These are phyloP conservation scores for Acacia acuminata DNA, from an alignment of 306 rosid species.

Conservation along the genomic window DNA sequence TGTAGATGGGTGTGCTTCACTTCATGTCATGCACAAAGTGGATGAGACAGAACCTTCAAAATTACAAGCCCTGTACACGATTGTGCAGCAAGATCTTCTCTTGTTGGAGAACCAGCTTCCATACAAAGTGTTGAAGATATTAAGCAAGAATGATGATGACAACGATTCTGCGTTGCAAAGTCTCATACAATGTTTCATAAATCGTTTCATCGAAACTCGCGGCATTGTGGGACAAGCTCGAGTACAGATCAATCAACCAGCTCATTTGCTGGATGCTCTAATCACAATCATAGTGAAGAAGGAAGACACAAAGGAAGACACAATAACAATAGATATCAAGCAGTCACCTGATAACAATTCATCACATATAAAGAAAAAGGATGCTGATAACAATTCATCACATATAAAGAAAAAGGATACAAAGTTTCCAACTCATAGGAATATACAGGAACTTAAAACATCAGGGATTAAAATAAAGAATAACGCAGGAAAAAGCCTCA, in stretches of 20 bases:
- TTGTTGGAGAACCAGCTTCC: not conserved
- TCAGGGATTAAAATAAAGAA: not conserved
- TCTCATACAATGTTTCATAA: not conserved
- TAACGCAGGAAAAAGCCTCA: not conserved
- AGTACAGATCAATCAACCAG: too few relatives aligned
- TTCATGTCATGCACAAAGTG: constrained; percentile 1
- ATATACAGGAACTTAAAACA: not conserved
- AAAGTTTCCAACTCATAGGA: not conserved
- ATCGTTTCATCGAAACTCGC: not conserved
- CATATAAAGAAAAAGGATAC: too few relatives aligned
- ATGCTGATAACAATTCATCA: too few relatives aligned
- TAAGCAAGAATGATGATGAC: not conserved
- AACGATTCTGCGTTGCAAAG: not conserved
- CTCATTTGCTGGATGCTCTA: not conserved
- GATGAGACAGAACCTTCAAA: not conserved
- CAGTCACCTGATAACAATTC: too few relatives aligned
- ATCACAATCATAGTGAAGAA: not conserved
- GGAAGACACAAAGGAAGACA: too few relatives aligned
- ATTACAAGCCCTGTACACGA: not conserved
- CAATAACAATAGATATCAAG: not conserved
- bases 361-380: too few relatives aligned
- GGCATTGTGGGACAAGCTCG: too few relatives aligned
- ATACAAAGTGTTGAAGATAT: not conserved
- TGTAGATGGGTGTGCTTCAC: constrained; percentile 29
- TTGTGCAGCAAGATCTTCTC: not conserved